Conservation (phyloP, 2,329 filamentous ascomycete species). For the Diatrype stigma region DNA sequence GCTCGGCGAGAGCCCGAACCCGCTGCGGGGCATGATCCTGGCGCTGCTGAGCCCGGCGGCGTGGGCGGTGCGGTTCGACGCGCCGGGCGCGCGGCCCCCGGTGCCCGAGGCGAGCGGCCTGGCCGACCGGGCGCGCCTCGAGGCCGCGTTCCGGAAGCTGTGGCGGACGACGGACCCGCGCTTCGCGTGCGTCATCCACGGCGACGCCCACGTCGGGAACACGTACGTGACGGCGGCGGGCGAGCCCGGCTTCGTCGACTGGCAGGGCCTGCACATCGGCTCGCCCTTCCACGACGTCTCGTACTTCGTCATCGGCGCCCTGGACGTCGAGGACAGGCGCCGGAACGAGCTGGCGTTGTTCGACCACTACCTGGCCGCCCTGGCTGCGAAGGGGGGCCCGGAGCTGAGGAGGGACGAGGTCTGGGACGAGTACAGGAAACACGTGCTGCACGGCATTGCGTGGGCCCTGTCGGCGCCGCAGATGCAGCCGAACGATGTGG, state of each 20-base stretch:
- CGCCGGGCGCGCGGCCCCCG: slow-evolving; percentile 19
- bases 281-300: slow-evolving; percentile 33
- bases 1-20: background rate
- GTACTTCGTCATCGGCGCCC: slow-evolving; percentile 30
- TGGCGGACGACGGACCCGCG: slow-evolving; percentile 26
- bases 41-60: slow-evolving; percentile 21
- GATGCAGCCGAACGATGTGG: slow-evolving; percentile 26
- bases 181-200: slow-evolving; percentile 31
- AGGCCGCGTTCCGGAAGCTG: slow-evolving; percentile 27
- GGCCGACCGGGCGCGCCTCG: slow-evolving; percentile 22
- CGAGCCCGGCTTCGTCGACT: slow-evolving; percentile 31
- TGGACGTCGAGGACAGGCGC: slow-evolving; percentile 30
- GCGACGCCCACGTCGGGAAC: slow-evolving; percentile 33
- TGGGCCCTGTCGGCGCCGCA: slow-evolving; percentile 24
- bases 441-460: slow-evolving; percentile 22
- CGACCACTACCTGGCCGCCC: slow-evolving; percentile 27
- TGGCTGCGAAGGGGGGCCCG: slow-evolving; percentile 20
- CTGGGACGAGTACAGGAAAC: slow-evolving; percentile 25
- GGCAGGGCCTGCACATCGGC: slow-evolving; percentile 31
- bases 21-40: slow-evolving; percentile 11
- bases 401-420: slow-evolving; percentile 18
- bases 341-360: slow-evolving; percentile 29
- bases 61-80: slow-evolving; percentile 19
- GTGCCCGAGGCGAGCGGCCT: slow-evolving; percentile 22
- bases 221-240: slow-evolving; percentile 25